Conservation (phyloP, 208 protist species). For the Acanthamoeba royreba region DNA sequence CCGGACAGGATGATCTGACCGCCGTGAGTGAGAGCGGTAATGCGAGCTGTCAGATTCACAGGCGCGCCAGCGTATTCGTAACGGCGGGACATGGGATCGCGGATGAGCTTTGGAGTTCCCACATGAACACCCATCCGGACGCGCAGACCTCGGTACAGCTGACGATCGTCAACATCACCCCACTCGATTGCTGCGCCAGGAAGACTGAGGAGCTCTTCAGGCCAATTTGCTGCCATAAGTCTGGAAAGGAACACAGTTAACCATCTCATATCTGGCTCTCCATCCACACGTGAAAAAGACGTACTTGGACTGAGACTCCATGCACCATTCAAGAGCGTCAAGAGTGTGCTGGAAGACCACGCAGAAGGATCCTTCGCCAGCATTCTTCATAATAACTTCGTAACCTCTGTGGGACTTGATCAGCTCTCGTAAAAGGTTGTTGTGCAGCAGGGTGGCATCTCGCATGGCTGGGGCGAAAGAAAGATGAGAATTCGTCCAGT, state of each 20-base stretch:
- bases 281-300: not conserved
- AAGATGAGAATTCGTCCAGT: not conserved
- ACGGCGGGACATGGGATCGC: not conserved
- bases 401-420: not conserved
- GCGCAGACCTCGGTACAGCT: not conserved
- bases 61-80: not conserved
- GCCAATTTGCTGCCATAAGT: not conserved
- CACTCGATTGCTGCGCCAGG: not conserved
- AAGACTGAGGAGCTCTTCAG: not conserved
- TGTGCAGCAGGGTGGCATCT: conserved; percentile 18
- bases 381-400: not conserved
- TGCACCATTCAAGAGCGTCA: not conserved
- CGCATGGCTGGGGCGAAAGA: not conserved
- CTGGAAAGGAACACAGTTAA: not conserved
- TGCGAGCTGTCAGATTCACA: not conserved
- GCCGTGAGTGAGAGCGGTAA: not conserved
- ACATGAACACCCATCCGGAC: conserved; percentile 19
- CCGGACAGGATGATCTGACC: not conserved
- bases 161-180: not conserved
- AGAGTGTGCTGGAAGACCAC: not conserved
- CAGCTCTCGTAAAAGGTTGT: not conserved
- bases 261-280: not conserved
- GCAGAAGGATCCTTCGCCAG: not conserved
- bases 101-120: not conserved
- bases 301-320: not conserved